Base-by-base conservation (phyloP, 331 rosid genomes). In the Quercus lobata region DNA sequence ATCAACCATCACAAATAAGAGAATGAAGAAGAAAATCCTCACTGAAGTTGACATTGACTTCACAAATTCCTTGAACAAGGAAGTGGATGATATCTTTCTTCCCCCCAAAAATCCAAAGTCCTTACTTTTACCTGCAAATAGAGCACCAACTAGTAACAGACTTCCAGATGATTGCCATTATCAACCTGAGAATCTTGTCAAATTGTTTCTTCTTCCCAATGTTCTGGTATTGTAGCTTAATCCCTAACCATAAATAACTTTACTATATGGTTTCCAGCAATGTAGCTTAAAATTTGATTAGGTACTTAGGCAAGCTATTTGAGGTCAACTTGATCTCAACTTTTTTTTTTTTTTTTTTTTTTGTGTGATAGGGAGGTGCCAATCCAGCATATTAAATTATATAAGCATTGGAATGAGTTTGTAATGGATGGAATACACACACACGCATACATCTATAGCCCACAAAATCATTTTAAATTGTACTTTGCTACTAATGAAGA, bases 181-280 rank as follows among this genome's bases (percentile, higher is more conserved):
- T 75, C 62, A 79, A 44, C 73, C 73, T 35, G 76, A 62, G 75
- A 58, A 75, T 81, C 82, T 81, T 73, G 53, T 77, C 34, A 84
- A 75, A 76, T 62, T 73, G 75, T 84, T 80, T 74, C 78, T 85
- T 61, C 83, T 75, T 70, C 81, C 85, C 11, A 75, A 57, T 85
- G 76, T 81, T 71, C 24, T 55, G 88, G 83, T 74, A 72, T 69
- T 18, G 24, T 30, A 17, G 46, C 14, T 17, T 32, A 29, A 63
- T 30, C 46, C 44, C 71, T 65, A 29, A 32, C 15, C 7, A 29
- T 65, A 30, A 2, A 29, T 29, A 16, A 62, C 30, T 6, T 15
- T 63, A 27, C 27, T 1, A 63, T 29, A 63, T 27, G 6, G 70
- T 15, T 63, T 63, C 70, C 5, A 63, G 44, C 8, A 63, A 29